Evolutionary conservation across 108 stramenopile genomes (phyloP).

Genomic region (Cyclotella sp.): DNA sequence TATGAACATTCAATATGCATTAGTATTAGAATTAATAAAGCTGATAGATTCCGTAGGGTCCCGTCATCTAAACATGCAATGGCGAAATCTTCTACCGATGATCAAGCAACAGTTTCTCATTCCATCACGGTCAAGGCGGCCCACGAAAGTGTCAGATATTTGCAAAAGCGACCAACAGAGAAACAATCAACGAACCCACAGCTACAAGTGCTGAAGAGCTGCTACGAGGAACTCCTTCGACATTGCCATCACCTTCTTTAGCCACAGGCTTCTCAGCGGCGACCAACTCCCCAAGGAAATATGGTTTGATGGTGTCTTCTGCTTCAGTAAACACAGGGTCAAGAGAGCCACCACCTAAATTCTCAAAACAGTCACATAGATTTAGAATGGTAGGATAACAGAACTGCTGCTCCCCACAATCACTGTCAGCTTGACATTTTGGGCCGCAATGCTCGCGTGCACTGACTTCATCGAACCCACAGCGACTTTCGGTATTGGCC

Average conservation of each 20-base stretch:
- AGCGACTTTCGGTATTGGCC: constrained; percentile 37
- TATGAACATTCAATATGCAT: too few relatives aligned
- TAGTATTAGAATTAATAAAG: not conserved
- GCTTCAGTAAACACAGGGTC: constrained; percentile 7
- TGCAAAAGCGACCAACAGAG: constrained; percentile 3
- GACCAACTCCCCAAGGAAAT: constrained; percentile 16
- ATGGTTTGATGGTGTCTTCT: constrained; percentile 11
- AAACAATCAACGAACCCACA: not conserved
- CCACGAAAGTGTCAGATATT: not conserved
- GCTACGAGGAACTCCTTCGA: constrained; percentile 21
- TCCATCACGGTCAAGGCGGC: not conserved
- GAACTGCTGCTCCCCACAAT: constrained; percentile 28
- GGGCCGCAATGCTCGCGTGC: constrained; percentile 49
- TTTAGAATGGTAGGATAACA: constrained; percentile 46
- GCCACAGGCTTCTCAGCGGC: constrained; percentile 24
- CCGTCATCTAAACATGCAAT: constrained; percentile 12
- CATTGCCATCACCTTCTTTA: constrained; percentile 15
- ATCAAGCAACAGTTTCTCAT: not conserved
- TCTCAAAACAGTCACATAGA: constrained; percentile 44
- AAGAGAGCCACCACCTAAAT: constrained; percentile 21
- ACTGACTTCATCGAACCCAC: constrained; percentile 43
- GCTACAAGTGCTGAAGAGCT: not conserved
- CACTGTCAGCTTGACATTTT: constrained; percentile 26
- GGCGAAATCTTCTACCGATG: not conserved
- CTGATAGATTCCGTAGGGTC: not conserved